Conservation (phyloP, 768 basidiomycete genomes). For the Nevesoporus exiguus region DNA sequence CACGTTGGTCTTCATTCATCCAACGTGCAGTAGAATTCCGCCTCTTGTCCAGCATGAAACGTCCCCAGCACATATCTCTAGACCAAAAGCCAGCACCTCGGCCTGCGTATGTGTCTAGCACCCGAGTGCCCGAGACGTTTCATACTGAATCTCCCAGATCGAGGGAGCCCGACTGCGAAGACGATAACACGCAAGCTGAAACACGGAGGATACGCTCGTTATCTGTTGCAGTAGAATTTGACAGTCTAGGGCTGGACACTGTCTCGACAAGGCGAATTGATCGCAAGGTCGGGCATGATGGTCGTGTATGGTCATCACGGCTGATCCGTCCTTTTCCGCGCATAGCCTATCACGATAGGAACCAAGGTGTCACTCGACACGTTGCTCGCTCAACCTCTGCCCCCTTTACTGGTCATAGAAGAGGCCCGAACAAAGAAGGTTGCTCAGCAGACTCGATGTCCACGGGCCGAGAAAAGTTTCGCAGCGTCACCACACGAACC, state of each 20-base stretch:
- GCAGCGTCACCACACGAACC: slow-evolving; percentile 25
- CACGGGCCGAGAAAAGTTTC: not conserved
- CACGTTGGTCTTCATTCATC: not conserved
- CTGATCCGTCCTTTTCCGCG: slow-evolving; percentile 2
- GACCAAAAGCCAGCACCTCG: slow-evolving; percentile 38
- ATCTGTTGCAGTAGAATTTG: slow-evolving; percentile 39
- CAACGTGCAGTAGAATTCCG: slow-evolving; percentile 41
- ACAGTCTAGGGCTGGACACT: slow-evolving; percentile 21
- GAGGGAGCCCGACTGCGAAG: slow-evolving; percentile 49
- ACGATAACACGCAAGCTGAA: slow-evolving; percentile 41
- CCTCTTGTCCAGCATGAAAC: slow-evolving; percentile 39
- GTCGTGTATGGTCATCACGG: not conserved
- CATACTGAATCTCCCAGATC: slow-evolving; percentile 31
- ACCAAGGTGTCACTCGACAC: slow-evolving; percentile 9
- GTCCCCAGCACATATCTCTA: slow-evolving; percentile 39
- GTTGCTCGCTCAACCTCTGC: slow-evolving; percentile 3
- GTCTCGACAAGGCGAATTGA: slow-evolving; percentile 15
- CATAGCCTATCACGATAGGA: slow-evolving; percentile 10
- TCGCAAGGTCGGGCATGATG: slow-evolving; percentile 15
- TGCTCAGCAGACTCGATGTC: not conserved
- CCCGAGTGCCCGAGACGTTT: not conserved
- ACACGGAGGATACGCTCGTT: slow-evolving; percentile 39
- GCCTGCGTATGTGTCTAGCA: slow-evolving; percentile 32
- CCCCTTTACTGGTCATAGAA: slow-evolving; percentile 26
- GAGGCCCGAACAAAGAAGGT: slow-evolving; percentile 4